phyloP scores from a whole-genome alignment of 805 yeast species.

The Teunomyces tritomae region DNA sequence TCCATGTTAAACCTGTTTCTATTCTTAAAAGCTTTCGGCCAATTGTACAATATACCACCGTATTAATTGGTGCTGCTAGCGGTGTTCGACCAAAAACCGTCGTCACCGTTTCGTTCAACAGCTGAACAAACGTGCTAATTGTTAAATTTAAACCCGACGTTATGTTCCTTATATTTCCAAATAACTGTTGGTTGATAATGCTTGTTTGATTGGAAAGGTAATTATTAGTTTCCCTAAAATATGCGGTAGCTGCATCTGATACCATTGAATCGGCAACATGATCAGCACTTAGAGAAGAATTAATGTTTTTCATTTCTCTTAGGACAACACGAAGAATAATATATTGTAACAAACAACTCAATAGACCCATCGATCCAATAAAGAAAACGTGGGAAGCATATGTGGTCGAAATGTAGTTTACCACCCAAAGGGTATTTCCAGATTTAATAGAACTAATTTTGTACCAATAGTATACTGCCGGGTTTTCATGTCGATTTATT shows the following conservation, averaged over 20 bases:
- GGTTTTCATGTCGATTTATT: conserved; percentile 6
- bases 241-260: conserved; percentile 1
- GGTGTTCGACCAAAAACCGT: conserved; percentile 68
- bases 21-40: conserved; percentile 67
- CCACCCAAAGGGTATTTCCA: conserved; percentile 5
- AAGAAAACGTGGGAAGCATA: conserved; percentile 50
- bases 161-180: conserved; percentile 63
- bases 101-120: conserved; percentile 58
- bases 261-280: not conserved
- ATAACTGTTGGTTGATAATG: conserved; percentile 57
- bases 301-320: not conserved
- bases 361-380: conserved; percentile 56
- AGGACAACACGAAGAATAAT: conserved; percentile 36
- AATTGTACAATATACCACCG: conserved; percentile 75
- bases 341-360: conserved; percentile 54
- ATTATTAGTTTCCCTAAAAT: conserved; percentile 44
- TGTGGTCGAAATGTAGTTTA: conserved; percentile 47
- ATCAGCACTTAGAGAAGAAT: not conserved
- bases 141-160: conserved; percentile 61
- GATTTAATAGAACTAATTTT: not conserved
- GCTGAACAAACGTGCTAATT: conserved; percentile 50
- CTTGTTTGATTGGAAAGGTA: conserved; percentile 49
- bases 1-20: conserved; percentile 77
- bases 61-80: conserved; percentile 57
- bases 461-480: conserved; percentile 5